Conservation (phyloP, 495 filamentous ascomycete species). For the Penicillium argentinense region DNA sequence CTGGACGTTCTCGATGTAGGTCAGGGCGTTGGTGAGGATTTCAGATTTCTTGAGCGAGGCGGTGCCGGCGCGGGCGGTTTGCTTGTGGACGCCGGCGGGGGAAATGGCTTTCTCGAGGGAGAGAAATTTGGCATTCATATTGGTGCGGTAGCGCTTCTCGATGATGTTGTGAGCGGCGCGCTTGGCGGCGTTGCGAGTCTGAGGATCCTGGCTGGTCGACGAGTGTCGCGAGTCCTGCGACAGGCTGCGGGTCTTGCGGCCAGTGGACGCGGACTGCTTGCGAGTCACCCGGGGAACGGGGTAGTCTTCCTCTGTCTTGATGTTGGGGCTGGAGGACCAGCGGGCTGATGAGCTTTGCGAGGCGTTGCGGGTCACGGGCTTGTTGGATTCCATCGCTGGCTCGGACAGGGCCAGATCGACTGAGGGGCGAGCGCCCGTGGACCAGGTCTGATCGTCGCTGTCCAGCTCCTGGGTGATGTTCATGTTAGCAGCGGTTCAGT, state of each 20-base stretch:
- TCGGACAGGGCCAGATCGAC: conserved; percentile 20
- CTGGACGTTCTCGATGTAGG: conserved; percentile 62
- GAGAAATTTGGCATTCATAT: conserved; percentile 55
- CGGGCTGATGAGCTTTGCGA: conserved; percentile 16
- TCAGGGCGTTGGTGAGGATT: conserved; percentile 67
- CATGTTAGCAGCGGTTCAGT: too few species aligned
- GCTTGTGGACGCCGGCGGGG: conserved; percentile 24
- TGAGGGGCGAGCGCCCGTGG: conserved; percentile 26
- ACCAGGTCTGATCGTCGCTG: conserved; percentile 45
- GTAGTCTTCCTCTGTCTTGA: conserved; percentile 32
- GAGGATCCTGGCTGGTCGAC: conserved; percentile 19
- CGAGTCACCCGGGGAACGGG: conserved; percentile 12
- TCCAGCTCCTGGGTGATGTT: conserved; percentile 31
- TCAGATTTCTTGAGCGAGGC: conserved; percentile 50
- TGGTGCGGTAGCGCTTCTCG: conserved; percentile 53
- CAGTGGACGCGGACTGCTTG: conserved; percentile 16
- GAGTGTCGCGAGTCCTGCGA: conserved; percentile 33
- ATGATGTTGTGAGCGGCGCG: conserved; percentile 55
- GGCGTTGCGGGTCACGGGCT: conserved; percentile 17
- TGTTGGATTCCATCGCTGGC: conserved; percentile 9
- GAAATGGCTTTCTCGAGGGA: conserved; percentile 44
- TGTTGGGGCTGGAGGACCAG: conserved; percentile 39
- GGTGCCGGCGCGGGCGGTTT: conserved; percentile 24
- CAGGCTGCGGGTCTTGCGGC: conserved; percentile 33
- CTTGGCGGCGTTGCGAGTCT: conserved; percentile 45